phyloP scores from a whole-genome alignment of 2,329 filamentous ascomycete genomes.

The Didymella arachidicola region DNA sequence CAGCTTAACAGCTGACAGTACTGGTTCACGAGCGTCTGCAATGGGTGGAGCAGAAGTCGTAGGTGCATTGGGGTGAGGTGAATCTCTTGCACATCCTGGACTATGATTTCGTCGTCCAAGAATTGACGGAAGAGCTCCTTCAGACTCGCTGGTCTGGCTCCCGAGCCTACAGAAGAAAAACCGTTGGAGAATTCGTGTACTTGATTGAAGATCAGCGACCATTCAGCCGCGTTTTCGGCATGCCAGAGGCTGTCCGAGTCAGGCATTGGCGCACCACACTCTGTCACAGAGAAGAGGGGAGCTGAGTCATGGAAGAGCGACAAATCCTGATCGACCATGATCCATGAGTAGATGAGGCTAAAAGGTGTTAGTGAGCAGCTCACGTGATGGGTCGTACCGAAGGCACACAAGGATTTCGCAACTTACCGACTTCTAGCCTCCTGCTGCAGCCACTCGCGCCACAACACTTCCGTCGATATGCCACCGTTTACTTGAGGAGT shows the following conservation, averaged over 20 bases:
- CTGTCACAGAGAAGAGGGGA: constrained; percentile 67
- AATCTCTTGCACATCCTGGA: constrained; percentile 55
- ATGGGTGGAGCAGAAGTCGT: constrained; percentile 71
- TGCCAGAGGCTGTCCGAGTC: constrained; percentile 70
- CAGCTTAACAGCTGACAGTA: constrained; percentile 71
- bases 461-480: constrained; percentile 59
- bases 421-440: constrained; percentile 69
- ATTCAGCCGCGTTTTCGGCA: constrained; percentile 65
- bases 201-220: constrained; percentile 67
- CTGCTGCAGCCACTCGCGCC: constrained; percentile 70
- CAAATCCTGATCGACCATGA: constrained; percentile 74
- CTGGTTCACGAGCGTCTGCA: constrained; percentile 71
- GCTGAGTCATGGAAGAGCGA: constrained; percentile 52
- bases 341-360: constrained; percentile 77
- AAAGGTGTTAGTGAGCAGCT: constrained; percentile 29
- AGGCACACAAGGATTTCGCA: constrained; percentile 22
- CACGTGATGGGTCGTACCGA: constrained; percentile 32
- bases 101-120: constrained; percentile 67
- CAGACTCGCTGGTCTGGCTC: constrained; percentile 65
- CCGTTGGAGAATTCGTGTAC: constrained; percentile 64
- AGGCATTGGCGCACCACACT: constrained; percentile 71
- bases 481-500: constrained; percentile 57
- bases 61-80: constrained; percentile 66
- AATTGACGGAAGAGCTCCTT: constrained; percentile 73
- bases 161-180: constrained; percentile 62